Conservation (phyloP, 2,329 filamentous ascomycete species). For the Coniosporium tulheliwenetii region DNA sequence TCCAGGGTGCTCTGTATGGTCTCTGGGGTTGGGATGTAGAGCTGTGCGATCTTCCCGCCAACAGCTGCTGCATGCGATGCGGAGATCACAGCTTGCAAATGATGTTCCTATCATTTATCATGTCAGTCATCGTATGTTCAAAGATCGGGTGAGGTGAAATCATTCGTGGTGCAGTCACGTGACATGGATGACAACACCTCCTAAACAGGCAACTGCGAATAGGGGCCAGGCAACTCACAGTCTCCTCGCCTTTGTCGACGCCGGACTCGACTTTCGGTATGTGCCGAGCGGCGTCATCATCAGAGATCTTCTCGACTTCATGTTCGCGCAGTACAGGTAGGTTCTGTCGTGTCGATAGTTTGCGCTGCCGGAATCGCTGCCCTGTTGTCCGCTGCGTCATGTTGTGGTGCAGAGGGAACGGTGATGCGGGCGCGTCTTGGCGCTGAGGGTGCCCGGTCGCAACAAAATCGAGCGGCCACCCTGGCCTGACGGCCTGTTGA, state of each 20-base stretch:
- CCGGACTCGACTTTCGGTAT: slow-evolving; percentile 81
- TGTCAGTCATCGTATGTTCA: background rate
- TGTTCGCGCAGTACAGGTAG: slow-evolving; percentile 78
- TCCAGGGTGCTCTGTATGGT: slow-evolving; percentile 48
- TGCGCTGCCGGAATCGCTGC: slow-evolving; percentile 52
- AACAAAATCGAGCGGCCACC: too few relatives aligned
- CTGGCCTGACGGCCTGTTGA: too few relatives aligned
- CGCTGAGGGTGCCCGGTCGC: too few relatives aligned
- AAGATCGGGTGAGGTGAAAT: too few relatives aligned
- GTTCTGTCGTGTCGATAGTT: slow-evolving; percentile 80
- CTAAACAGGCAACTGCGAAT: slow-evolving; percentile 16
- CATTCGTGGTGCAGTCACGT: too few relatives aligned
- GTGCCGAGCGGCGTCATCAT: slow-evolving; percentile 69
- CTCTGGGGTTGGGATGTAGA: slow-evolving; percentile 53
- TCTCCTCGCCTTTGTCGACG: slow-evolving; percentile 94
- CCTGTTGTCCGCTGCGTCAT: background rate
- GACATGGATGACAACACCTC: slow-evolving; percentile 1
- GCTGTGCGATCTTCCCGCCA: slow-evolving; percentile 44
- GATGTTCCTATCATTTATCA: slow-evolving; percentile 56
- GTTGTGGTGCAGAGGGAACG: too few relatives aligned
- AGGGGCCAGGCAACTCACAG: slow-evolving; percentile 50
- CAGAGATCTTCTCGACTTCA: slow-evolving; percentile 74
- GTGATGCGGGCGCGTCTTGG: too few relatives aligned
- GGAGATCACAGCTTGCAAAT: slow-evolving; percentile 75
- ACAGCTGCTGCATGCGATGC: slow-evolving; percentile 37